phyloP scores from a whole-genome alignment of 164 flowering plant genomes.

The Warburgia ugandensis region DNA sequence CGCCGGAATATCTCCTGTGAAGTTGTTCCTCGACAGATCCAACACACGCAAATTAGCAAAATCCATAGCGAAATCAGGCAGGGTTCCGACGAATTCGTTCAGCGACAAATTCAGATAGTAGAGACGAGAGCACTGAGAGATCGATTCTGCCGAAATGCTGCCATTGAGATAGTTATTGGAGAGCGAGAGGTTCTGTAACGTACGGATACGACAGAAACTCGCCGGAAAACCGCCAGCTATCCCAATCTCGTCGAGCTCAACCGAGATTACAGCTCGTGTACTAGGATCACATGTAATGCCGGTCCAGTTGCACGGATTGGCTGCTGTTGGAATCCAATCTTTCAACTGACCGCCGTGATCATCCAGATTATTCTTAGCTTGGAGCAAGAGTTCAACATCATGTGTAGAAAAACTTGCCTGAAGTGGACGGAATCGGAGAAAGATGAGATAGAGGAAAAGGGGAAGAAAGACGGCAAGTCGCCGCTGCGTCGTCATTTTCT shows the following conservation, averaged over 20 bases:
- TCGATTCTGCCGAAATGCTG: constrained; percentile 11
- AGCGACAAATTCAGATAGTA: constrained; percentile 18
- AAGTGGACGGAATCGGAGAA: too few relatives aligned
- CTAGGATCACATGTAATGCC: constrained; percentile 48
- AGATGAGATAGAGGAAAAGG: too few relatives aligned
- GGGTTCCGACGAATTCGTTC: constrained; percentile 38
- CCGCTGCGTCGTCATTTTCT: too few relatives aligned
- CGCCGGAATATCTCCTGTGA: constrained; percentile 53
- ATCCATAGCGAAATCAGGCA: constrained; percentile 40
- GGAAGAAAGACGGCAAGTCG: too few relatives aligned
- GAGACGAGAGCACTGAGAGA: constrained; percentile 50
- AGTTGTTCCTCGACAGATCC: constrained; percentile 45
- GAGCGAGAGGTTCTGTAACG: constrained; percentile 44
- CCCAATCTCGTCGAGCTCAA: constrained; percentile 27
- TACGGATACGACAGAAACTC: constrained; percentile 43
- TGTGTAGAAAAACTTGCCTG: too few relatives aligned
- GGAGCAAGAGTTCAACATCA: too few relatives aligned
- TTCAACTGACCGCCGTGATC: too few relatives aligned
- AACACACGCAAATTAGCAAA: constrained; percentile 26
- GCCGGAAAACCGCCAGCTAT: constrained; percentile 48
- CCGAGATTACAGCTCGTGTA: constrained; percentile 17
- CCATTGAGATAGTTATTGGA: constrained; percentile 32
- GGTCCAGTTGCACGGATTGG: too few relatives aligned
- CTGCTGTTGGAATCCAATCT: too few relatives aligned
- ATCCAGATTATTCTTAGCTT: too few relatives aligned